Conservation (phyloP, 768 basidiomycete species). For the Sutorius australiensis region DNA sequence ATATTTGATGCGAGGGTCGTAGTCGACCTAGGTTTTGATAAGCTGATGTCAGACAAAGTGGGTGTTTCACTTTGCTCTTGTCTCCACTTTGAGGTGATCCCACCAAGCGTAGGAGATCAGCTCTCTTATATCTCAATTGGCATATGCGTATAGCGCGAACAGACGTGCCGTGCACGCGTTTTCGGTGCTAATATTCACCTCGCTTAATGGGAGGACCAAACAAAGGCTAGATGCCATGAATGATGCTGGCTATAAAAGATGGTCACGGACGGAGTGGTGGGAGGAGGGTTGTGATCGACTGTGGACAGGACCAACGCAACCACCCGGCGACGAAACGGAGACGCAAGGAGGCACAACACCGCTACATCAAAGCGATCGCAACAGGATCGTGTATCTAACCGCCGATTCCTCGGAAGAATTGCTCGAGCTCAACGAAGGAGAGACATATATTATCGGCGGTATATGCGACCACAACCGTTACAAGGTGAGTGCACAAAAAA, state of each 20-base stretch:
- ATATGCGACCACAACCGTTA: slow-evolving; percentile 95
- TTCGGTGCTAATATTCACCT: slow-evolving; percentile 69
- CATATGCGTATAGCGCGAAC: slow-evolving; percentile 89
- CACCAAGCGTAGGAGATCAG: slow-evolving; percentile 67
- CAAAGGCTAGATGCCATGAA: slow-evolving; percentile 60
- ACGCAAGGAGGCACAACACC: background rate
- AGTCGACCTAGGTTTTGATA: slow-evolving; percentile 89
- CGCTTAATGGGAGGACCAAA: slow-evolving; percentile 68
- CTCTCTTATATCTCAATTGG: slow-evolving; percentile 85
- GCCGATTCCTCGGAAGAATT: slow-evolving; percentile 90
- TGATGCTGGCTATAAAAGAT: slow-evolving; percentile 70
- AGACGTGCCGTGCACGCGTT: slow-evolving; percentile 70
- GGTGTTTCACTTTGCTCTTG: slow-evolving; percentile 28
- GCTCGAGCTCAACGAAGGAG: slow-evolving; percentile 72
- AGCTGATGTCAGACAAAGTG: slow-evolving; percentile 91
- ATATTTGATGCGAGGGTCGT: slow-evolving; percentile 63
- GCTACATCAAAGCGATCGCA: slow-evolving; percentile 30
- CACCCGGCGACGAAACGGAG: slow-evolving; percentile 1
- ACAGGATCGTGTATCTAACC: slow-evolving; percentile 83
- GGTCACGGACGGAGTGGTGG: slow-evolving; percentile 86
- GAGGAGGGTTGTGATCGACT: slow-evolving; percentile 65
- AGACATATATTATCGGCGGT: slow-evolving; percentile 94
- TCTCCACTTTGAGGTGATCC: slow-evolving; percentile 10
- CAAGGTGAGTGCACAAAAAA: slow-evolving; percentile 51
- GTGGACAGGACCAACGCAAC: slow-evolving; percentile 41